Evolutionary conservation across 1,284 basidiomycete species (phyloP), one percentile per base, ranked within the genome.

Genomic region (Sporisorium sorghi): DNA sequence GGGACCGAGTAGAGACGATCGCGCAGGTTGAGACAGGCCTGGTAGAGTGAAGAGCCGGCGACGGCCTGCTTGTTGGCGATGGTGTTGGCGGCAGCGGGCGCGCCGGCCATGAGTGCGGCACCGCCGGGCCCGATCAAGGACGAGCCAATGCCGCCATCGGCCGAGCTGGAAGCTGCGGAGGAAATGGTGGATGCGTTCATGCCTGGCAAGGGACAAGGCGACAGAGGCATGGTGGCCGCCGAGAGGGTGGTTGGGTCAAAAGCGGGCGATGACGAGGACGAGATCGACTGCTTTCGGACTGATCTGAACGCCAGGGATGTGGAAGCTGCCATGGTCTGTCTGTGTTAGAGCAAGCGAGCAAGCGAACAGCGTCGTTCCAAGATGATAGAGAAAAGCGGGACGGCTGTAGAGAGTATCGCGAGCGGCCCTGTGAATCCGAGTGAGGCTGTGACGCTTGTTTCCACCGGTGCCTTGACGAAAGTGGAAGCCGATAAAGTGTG

Each of bases 1-100:
- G 83, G 84, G 7, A 86, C 85, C 55, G 85, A 82, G 51, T 79
- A 78, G n/a, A 86, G 77, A n/a, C 83, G 75, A 55, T 85, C 80
- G 43, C 79, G 77, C 5, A 86, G 70, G 9, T 78, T 74, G 49
- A 85, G 73, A 70, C 86, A 86, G 42, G 82, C 83, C 62, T 86
- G 86, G 62, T 86, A 86, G n/a, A 86, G 77, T 0, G 83, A 82
- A 17, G 80, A 82, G 30, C 81, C 81, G 30, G 76, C 77, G 40
- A 61, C 74, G 51, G 78, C 77, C 28, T 78, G 77, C 59, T 78
- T 77, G 73, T 81, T 81, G 51, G 69, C 75, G 28, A 81, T 75
- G 19, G 75, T 78, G 60, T 81, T 81, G 32, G 80, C 80, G 2
- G 80, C 78, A 19, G 58, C 47, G n/a, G 80, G 80, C 7, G 78